Percentiles rank a stretch among this genome's conserved stretches.
These are phyloP conservation scores for Cordyceps javanica DNA, from an alignment of 2,329 filamentous ascomycete species.

Conservation along the genomic window DNA sequence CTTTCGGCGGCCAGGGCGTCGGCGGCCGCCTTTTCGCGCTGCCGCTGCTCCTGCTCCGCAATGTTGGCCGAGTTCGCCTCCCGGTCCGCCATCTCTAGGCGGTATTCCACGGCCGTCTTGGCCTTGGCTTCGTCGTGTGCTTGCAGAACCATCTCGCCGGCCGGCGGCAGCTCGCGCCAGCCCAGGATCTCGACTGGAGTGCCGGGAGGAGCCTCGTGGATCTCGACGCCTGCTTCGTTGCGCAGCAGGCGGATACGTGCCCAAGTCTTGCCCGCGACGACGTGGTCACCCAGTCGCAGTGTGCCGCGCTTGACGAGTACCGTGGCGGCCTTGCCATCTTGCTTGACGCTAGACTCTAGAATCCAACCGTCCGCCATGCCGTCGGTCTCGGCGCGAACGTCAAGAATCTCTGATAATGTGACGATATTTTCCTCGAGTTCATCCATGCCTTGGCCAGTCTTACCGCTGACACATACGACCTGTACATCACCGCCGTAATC, in stretches of 20 bases:
- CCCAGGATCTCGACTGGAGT: conserved; percentile 89
- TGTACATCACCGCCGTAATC: conserved; percentile 94
- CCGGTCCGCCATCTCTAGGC: conserved; percentile 64
- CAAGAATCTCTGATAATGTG: conserved; percentile 80
- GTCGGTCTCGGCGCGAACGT: conserved; percentile 73
- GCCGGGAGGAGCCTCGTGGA: conserved; percentile 74
- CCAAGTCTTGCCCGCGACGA: conserved; percentile 87
- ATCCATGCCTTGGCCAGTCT: conserved; percentile 86
- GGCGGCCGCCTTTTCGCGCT: conserved; percentile 45
- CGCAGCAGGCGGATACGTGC: conserved; percentile 75
- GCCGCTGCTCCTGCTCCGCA: conserved; percentile 61
- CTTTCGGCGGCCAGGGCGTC: conserved; percentile 23
- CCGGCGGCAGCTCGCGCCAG: conserved; percentile 78
- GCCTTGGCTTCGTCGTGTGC: conserved; percentile 72
- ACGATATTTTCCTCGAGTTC: conserved; percentile 88
- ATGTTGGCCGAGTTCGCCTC: conserved; percentile 74
- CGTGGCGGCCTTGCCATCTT: conserved; percentile 77
- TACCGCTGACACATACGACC: conserved; percentile 84
- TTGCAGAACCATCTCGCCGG: conserved; percentile 83
- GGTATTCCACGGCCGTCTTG: conserved; percentile 70
- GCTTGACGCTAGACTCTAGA: conserved; percentile 84
- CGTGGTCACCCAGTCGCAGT: conserved; percentile 68
- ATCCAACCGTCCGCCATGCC: conserved; percentile 88
- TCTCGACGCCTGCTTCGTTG: conserved; percentile 72
- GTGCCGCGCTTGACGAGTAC: conserved; percentile 86